Evolutionary conservation across 2,329 filamentous ascomycete genomes (phyloP).

Genomic region (Claviceps humidiphila): DNA sequence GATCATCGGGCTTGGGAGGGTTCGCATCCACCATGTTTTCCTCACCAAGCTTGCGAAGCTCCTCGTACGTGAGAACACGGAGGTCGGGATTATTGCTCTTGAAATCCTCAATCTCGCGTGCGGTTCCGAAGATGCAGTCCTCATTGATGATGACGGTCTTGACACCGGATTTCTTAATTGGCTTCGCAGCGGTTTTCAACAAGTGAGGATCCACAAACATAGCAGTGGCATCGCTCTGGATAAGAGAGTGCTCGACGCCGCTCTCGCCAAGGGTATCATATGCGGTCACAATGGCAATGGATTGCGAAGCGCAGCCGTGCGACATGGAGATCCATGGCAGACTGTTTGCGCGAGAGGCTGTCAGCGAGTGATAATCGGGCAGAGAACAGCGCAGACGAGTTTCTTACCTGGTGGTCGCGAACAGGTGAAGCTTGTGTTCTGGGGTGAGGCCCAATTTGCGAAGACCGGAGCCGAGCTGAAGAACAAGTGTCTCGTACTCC

Average conservation of each 20-base stretch:
- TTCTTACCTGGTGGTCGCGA: constrained; percentile 63
- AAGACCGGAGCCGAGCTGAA: constrained; percentile 60
- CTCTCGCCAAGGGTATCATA: constrained; percentile 84
- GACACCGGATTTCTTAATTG: constrained; percentile 44
- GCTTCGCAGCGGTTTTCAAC: constrained; percentile 42
- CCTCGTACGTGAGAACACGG: constrained; percentile 39
- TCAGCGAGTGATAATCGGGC: neutral
- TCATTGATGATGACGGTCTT: constrained; percentile 52
- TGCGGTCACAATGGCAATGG: constrained; percentile 81
- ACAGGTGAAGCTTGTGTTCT: constrained; percentile 63
- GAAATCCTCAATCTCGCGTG: constrained; percentile 40
- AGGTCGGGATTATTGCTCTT: constrained; percentile 42
- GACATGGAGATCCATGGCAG: constrained; percentile 75
- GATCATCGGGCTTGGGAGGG: constrained; percentile 59
- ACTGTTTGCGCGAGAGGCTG: constrained; percentile 26
- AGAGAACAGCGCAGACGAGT: neutral
- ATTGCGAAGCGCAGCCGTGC: constrained; percentile 67
- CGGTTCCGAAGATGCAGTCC: constrained; percentile 35
- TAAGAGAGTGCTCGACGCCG: constrained; percentile 74
- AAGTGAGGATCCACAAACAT: constrained; percentile 84
- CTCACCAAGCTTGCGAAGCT: constrained; percentile 44
- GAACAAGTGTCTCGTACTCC: constrained; percentile 60
- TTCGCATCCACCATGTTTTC: constrained; percentile 58
- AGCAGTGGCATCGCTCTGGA: constrained; percentile 64
- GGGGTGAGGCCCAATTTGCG: constrained; percentile 58